These are phyloP conservation scores for Schwanniomyces polymorphus DNA, from an alignment of 805 yeast species.

Conservation along the genomic window DNA sequence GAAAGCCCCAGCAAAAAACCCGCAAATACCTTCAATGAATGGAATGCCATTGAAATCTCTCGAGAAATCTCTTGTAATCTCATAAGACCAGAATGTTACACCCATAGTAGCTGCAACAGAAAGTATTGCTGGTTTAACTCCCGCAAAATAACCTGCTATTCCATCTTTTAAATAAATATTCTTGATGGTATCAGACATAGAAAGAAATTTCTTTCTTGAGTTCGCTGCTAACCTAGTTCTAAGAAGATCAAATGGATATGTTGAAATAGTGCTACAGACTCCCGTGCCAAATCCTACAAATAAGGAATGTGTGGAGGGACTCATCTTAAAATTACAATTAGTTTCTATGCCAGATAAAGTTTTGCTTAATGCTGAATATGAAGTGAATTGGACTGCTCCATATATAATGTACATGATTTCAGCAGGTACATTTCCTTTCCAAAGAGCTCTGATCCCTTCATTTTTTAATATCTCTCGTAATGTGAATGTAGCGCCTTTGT, in stretches of 20 bases:
- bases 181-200: slow-evolving; percentile 28
- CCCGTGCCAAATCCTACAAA: slow-evolving; percentile 82
- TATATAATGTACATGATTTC: slow-evolving; percentile 80
- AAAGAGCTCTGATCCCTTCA: slow-evolving; percentile 77
- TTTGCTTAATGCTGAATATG: slow-evolving; percentile 58
- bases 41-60: slow-evolving; percentile 27
- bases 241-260: slow-evolving; percentile 90
- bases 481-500: slow-evolving; percentile 34
- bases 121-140: slow-evolving; percentile 50
- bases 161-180: slow-evolving; percentile 36
- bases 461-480: slow-evolving; percentile 44
- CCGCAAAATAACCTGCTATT: slow-evolving; percentile 47
- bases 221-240: slow-evolving; percentile 84
- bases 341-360: slow-evolving; percentile 32
- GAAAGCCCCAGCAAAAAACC: slow-evolving; percentile 72
- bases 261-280: slow-evolving; percentile 60
- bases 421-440: slow-evolving; percentile 97
- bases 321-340: slow-evolving; percentile 18
- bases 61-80: slow-evolving; percentile 42
- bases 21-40: slow-evolving; percentile 56
- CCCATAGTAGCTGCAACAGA: slow-evolving; percentile 76
- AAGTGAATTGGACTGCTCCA: slow-evolving; percentile 82
- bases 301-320: slow-evolving; percentile 43
- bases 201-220: slow-evolving; percentile 31
- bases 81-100: slow-evolving; percentile 70